phyloP scores from a whole-genome alignment of 495 filamentous ascomycete species.

The Bombardia bombarda region DNA sequence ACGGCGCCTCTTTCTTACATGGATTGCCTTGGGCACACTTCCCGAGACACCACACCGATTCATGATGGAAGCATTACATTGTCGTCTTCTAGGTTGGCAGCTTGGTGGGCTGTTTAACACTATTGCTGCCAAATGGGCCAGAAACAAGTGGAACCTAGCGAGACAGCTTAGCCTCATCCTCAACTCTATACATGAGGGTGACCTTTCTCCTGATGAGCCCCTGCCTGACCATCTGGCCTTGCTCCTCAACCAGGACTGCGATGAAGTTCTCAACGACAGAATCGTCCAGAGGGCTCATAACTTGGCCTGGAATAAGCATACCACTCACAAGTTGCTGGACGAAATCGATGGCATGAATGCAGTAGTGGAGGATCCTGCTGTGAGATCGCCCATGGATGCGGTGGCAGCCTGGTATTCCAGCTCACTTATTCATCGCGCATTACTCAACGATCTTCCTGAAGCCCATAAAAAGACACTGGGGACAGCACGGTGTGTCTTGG shows the following conservation, averaged over 20 bases:
- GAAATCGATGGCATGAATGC: conserved; percentile 68
- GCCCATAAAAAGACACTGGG: conserved; percentile 30
- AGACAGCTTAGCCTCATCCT: conserved; percentile 53
- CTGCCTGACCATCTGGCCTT: conserved; percentile 69
- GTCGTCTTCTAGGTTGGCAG: conserved; percentile 80
- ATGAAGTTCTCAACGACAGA: conserved; percentile 65
- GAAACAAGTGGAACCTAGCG: conserved; percentile 75
- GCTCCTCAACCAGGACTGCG: conserved; percentile 67
- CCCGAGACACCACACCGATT: conserved; percentile 75
- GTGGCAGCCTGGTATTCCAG: conserved; percentile 87
- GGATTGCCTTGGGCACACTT: conserved; percentile 82
- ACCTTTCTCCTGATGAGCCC: conserved; percentile 45
- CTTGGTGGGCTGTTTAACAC: conserved; percentile 45
- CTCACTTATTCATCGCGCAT: conserved; percentile 60
- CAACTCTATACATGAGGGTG: conserved; percentile 37
- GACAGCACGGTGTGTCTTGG: too few relatives aligned
- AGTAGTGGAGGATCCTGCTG: conserved; percentile 78
- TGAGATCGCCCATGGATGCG: conserved; percentile 81
- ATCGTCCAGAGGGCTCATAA: conserved; percentile 86
- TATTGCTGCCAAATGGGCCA: conserved; percentile 50
- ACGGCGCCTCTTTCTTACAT: conserved; percentile 75
- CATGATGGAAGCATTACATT: conserved; percentile 89
- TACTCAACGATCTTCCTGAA: conserved; percentile 48
- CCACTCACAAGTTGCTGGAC: conserved; percentile 52
- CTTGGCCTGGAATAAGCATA: conserved; percentile 79